Evolutionary conservation across 306 rosid genomes (phyloP), one percentile per base, ranked within the genome.

Genomic region (Astragalus membranaceus): DNA sequence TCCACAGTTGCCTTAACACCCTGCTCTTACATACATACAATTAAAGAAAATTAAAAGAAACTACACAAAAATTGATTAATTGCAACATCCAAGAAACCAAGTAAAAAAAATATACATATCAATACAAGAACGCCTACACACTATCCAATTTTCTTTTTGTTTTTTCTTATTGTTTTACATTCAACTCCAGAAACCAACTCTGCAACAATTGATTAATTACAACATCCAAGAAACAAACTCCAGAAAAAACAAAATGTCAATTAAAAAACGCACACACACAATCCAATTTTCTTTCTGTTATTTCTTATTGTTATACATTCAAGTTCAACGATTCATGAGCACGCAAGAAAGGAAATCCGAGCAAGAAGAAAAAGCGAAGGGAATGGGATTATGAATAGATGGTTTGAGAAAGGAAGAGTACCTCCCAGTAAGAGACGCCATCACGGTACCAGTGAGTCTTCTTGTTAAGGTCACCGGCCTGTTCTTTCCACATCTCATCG

Each of bases 351-450:
- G 26, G 26, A 23, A 23, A 23, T 23, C 26, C 3, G 14, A 36
- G 13, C 10, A 62, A 30, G 16, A 26, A 6, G 8, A 52, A 5
- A 41, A 52, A 7, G 61, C 5, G 42, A 70, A 63, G 17, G 10
- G 12, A 41, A 52, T 30, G 64, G 10, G 0, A 16, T 37, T 65
- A n/a, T 8, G 54, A 5, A 14, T 2, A 62, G 13, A 50, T 12
- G 8, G 32, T 11, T 16, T 9, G 30, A 41, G 58, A 13, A 53
- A 6, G 10, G 47, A 17, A 76, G 17, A 23, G 26, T 74, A 85
- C 96, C 85, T 94, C 83, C 98, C 98, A 94, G 73, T 94, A 94
- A 44, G 94, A 92, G 52, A 94, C 87, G 53, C 98, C 98, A 14
- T 87, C 70, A 20, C 81, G 80, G 70, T 94, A 94, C 97, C 98